Evolutionary conservation across 805 yeast genomes (phyloP).

Genomic region (Yamadazyma tumulicola): DNA sequence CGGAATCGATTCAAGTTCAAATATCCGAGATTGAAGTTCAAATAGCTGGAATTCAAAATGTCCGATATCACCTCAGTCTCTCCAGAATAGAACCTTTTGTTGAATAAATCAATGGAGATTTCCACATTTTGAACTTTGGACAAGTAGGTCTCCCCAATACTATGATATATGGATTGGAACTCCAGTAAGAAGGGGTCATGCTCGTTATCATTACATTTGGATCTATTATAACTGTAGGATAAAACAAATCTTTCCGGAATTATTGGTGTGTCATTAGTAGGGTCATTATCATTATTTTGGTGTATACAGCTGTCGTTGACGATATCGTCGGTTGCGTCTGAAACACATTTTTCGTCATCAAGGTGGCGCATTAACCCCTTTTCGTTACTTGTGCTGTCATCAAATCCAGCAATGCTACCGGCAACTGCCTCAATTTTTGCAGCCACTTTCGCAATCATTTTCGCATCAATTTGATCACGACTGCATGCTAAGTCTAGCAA

Average conservation of each 20-base stretch:
- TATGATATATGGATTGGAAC: conserved; percentile 4
- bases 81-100: conserved; percentile 8
- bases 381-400: too few relatives aligned
- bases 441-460: conserved; percentile 1
- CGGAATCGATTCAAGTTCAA: conserved; percentile 15
- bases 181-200: conserved; percentile 5
- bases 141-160: conserved; percentile 6
- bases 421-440: not conserved
- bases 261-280: not conserved
- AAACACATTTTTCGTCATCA: not conserved
- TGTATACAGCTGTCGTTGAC: too few relatives aligned
- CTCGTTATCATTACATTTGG: conserved; percentile 5
- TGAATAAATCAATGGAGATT: conserved; percentile 12
- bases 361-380: too few relatives aligned
- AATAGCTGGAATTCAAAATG: conserved; percentile 6
- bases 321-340: not conserved
- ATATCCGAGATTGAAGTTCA: conserved; percentile 11
- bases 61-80: conserved; percentile 5
- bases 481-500: not conserved
- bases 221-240: conserved; percentile 9
- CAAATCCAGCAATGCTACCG: not conserved
- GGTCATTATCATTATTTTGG: not conserved
- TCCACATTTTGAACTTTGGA: conserved; percentile 8
- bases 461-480: not conserved
- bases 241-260: conserved; percentile 13